Base-by-base conservation (phyloP, 305 asterid species). In the Plantago rigida region DNA sequence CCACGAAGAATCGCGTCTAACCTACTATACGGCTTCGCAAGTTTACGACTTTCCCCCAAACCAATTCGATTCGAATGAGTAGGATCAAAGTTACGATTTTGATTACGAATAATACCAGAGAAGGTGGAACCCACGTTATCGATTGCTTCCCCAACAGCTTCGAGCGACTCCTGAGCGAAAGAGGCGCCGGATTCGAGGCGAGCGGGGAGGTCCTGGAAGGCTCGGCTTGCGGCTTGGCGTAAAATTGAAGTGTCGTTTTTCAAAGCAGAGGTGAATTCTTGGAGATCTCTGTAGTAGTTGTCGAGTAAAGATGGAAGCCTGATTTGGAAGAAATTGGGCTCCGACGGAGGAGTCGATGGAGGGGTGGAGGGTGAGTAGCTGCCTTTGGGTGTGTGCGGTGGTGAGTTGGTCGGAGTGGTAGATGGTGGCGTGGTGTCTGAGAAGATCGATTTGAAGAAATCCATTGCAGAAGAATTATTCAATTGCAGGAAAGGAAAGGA, bases 151-250 rank as follows among this genome's bases (percentile, higher is more conserved):
- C 94, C 96, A 42, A 87, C 93, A 51, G 94, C 83, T 48, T 91
- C 95, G 1, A 91, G 87, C 49, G 98, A 86, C 53, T 81, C 85
- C 74, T 87, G 97, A 7, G 95, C 95, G 56, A 83, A 80, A 71
- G 94, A 87, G 78, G 94, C 90, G 39, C 90, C 87, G n/a, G 94
- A 79, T 71, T 89, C 94, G 36, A 90, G 80, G 53, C 87, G 81
- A 13, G 81, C 79, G 7, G 97, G 96, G 24, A 90, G 79, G 51
- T 85, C 84, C 12, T 71, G 72, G 3, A 90, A 91, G 58, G 84
- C 94, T 12, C 88, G 94, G 78, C 71, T 73, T n/a, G 96, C 94
- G 51, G 71, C 91, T 74, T 84, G 73, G 65, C 87, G 94, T 26
- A 91, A 78, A 29, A 84, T 71, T 0, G 82, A 73, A 1, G 95